phyloP scores from a whole-genome alignment of 345 rosid genomes.

The Trapa bicornis region DNA sequence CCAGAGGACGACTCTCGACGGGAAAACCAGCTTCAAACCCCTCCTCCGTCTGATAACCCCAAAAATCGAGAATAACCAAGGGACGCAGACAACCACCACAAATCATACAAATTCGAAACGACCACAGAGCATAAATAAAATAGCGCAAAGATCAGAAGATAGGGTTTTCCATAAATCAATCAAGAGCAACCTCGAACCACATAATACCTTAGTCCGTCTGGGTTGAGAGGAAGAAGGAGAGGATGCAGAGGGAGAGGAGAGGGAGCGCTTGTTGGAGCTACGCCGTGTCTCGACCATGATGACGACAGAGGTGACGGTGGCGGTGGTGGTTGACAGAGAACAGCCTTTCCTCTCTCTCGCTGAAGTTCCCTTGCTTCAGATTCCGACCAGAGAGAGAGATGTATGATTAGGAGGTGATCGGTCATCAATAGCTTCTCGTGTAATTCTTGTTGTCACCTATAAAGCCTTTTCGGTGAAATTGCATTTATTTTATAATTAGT shows the following conservation, averaged over 20 bases:
- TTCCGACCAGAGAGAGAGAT: slow-evolving; percentile 9
- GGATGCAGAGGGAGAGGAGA: slow-evolving; percentile 36
- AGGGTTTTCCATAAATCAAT: background rate
- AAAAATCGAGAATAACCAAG: background rate
- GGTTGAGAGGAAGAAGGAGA: slow-evolving; percentile 25
- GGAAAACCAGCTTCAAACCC: slow-evolving; percentile 17
- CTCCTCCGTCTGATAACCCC: slow-evolving; percentile 3
- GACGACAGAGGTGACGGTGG: slow-evolving; percentile 2
- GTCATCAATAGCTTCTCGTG: slow-evolving; percentile 8
- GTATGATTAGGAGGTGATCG: slow-evolving; percentile 22
- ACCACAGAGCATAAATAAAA: background rate
- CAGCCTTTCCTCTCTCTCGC: background rate
- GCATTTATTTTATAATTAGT: too few species aligned
- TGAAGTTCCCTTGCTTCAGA: background rate
- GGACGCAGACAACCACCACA: background rate
- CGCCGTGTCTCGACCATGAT: slow-evolving; percentile 92
- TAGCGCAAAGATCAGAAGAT: slow-evolving; percentile 3
- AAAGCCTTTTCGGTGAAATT: background rate
- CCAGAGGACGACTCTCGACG: slow-evolving; percentile 23
- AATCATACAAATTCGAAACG: background rate
- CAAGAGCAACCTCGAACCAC: background rate
- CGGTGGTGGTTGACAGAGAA: background rate
- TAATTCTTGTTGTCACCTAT: background rate
- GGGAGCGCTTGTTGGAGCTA: slow-evolving; percentile 80
- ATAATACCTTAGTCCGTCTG: slow-evolving; percentile 65